Percentiles rank a stretch among this genome's conserved stretches.
Evolutionary conservation across 2,329 filamentous ascomycete species (phyloP).

Genomic region (Monosporascus sp.): DNA sequence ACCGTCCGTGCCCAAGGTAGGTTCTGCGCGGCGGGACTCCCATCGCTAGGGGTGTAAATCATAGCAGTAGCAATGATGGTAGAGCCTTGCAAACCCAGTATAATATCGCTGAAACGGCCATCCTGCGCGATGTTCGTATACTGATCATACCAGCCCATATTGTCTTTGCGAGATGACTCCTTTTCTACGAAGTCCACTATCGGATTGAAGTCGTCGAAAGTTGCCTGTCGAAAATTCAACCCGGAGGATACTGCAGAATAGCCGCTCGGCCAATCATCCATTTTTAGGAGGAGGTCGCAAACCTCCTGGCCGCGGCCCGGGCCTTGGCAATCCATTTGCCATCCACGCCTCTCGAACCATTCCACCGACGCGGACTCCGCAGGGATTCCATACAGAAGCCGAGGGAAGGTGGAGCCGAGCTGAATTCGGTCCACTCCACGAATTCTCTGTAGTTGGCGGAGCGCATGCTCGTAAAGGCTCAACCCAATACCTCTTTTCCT

Average conservation of each 20-base stretch:
- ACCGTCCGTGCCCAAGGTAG: conserved; percentile 51
- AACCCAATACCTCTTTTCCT: conserved; percentile 47
- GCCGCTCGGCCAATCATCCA: conserved; percentile 42
- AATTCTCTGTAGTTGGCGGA: conserved; percentile 43
- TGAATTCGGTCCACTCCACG: conserved; percentile 50
- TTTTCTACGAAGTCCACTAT: conserved; percentile 47
- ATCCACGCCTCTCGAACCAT: conserved; percentile 52
- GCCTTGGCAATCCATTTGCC: conserved; percentile 40
- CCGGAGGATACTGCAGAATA: conserved; percentile 32
- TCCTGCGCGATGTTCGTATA: conserved; percentile 47
- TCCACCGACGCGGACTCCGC: conserved; percentile 34
- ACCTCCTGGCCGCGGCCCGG: conserved; percentile 45
- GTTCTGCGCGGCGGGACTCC: conserved; percentile 42
- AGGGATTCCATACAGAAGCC: conserved; percentile 51
- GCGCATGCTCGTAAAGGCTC: conserved; percentile 47
- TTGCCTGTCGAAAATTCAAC: conserved; percentile 40
- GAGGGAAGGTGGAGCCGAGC: conserved; percentile 54
- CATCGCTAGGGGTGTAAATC: conserved; percentile 44
- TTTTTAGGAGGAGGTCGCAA: conserved; percentile 49
- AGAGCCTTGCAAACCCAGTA: conserved; percentile 46
- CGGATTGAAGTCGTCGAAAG: conserved; percentile 37
- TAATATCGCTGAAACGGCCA: conserved; percentile 44
- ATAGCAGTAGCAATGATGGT: conserved; percentile 49
- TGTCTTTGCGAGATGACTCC: conserved; percentile 40
- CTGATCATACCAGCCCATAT: conserved; percentile 56